Evolutionary conservation across 164 flowering plant genomes (phyloP), one percentile per base, ranked within the genome.

Genomic region (Cinnamomum micranthum): DNA sequence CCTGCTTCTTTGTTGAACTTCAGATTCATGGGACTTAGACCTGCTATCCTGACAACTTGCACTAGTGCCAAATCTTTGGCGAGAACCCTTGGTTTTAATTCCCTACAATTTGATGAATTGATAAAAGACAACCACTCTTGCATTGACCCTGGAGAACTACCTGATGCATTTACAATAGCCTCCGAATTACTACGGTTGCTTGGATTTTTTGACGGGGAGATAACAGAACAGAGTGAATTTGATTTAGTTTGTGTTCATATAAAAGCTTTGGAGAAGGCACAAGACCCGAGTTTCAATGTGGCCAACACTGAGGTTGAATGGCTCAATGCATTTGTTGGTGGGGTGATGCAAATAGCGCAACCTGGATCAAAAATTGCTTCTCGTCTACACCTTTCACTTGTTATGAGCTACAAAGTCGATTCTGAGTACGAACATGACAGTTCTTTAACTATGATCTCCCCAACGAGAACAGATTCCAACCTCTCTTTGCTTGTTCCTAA

Each of bases 11-110:
- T 10, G 23, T 71, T 31, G 19, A 28, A 24, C 62, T 84, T 73
- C 82, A 95, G 99, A 86, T 95, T 95, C 79, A 93, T 92, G 97
- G 99, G 97, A 20, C 80, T 95, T 90, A 92, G 68, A 82, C 92
- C 96, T 76, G 97, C 96, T 59, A 59, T 95, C 55, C 41, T 93
- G 51, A 86, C 98, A 22, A 80, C 77, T 70, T 81, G 84, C 74
- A 50, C 84, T 50, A 69, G 73, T 73, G 82, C 88, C 76, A 81
- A 79, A 69, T 78, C 83, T 59, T 84, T 92, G 74, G 90, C 89
- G 71, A 72, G 72, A 69, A 83, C 78, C 50, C 81, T 89, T 77
- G 98, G 98, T 50, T 80, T 89, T 33, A 59, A 80, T 50, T 81
- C 77, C 23, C 31, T 91, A 24, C 78, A 78, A 24, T 73, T 80